Evolutionary conservation across 495 filamentous ascomycete species (phyloP).

Genomic region (Apiosordaria backusii): DNA sequence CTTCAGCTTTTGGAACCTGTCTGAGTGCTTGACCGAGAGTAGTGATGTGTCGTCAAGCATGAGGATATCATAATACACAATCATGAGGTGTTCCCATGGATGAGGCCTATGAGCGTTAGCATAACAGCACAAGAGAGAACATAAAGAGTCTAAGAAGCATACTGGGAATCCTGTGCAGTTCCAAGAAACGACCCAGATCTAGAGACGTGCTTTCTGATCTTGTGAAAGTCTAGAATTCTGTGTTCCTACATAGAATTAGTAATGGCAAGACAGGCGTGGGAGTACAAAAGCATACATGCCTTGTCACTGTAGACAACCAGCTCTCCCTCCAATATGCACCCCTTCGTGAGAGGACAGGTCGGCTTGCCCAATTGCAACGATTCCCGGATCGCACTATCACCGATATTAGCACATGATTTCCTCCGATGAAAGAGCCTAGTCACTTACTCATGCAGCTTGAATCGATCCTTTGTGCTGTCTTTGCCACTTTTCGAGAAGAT

Average conservation of each 20-base stretch:
- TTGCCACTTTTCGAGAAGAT: conserved; percentile 92
- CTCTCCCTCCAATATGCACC: conserved; percentile 80
- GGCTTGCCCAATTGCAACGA: conserved; percentile 55
- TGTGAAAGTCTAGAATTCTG: conserved; percentile 67
- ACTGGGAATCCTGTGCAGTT: conserved; percentile 66
- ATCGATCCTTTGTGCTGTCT: conserved; percentile 72
- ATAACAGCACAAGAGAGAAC: neutral
- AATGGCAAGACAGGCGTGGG: neutral
- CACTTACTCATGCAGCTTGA: conserved; percentile 54
- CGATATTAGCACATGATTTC: conserved; percentile 7
- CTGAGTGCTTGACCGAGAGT: conserved; percentile 55
- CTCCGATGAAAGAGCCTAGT: neutral
- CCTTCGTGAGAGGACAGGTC: conserved; percentile 54
- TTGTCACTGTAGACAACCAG: conserved; percentile 71
- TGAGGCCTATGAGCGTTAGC: conserved; percentile 47
- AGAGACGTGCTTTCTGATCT: conserved; percentile 74
- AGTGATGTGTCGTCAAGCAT: conserved; percentile 66
- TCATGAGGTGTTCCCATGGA: conserved; percentile 73
- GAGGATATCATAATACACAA: conserved; percentile 76
- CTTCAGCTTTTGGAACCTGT: conserved; percentile 58
- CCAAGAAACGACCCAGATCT: conserved; percentile 70
- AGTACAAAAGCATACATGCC: conserved; percentile 23
- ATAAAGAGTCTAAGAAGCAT: conserved; percentile 11
- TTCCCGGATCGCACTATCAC: conserved; percentile 44
- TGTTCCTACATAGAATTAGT: conserved; percentile 29